These are phyloP conservation scores for Acer saccharum DNA, from an alignment of 345 rosid species.

Conservation along the genomic window DNA sequence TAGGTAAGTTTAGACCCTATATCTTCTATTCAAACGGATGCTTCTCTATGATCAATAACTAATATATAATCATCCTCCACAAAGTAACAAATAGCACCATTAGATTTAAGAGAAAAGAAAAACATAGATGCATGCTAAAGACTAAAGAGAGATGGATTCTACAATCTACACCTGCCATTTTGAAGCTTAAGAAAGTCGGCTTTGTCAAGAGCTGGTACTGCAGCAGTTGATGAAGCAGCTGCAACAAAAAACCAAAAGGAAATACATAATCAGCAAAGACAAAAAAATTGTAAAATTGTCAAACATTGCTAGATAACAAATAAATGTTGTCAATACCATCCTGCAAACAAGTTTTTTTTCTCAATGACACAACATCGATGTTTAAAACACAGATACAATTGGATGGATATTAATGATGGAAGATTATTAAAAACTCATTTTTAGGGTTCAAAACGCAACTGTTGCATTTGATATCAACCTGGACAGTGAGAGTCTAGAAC, in stretches of 20 bases:
- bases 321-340: conserved; percentile 10
- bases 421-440: conserved; percentile 8
- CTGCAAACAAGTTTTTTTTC: not conserved
- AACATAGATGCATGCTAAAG: not conserved
- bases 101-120: not conserved
- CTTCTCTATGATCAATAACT: not conserved
- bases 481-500: conserved; percentile 72
- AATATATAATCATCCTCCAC: not conserved
- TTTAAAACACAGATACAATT: not conserved
- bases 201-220: conserved; percentile 60
- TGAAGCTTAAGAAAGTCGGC: conserved; percentile 85
- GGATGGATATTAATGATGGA: not conserved
- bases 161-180: conserved; percentile 87
- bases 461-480: conserved; percentile 43
- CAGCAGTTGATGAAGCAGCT: conserved; percentile 64
- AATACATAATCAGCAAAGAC: conserved; percentile 3
- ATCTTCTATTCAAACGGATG: not conserved
- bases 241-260: conserved; percentile 35
- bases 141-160: not conserved
- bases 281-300: not conserved
- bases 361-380: not conserved
- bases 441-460: conserved; percentile 28
- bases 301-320: not conserved
- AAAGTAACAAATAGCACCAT: not conserved
- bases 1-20: too few species aligned